Percentiles rank a stretch among this genome's conserved stretches.
phyloP scores from a whole-genome alignment of 2,329 filamentous ascomycete genomes.

The Aspergillus caelatus region DNA sequence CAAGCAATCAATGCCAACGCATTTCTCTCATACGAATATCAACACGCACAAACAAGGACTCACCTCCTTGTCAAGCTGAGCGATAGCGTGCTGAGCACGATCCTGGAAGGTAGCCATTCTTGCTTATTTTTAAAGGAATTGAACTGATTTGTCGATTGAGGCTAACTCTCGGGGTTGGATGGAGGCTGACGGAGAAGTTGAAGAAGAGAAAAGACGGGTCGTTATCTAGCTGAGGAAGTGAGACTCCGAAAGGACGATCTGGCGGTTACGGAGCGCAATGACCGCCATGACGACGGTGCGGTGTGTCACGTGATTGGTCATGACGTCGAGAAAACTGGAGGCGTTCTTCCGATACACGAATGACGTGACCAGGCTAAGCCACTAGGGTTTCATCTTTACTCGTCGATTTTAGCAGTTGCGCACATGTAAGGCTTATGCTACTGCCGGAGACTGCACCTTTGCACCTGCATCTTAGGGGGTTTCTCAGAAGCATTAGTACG shows the following conservation, averaged over 20 bases:
- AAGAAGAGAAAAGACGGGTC: constrained; percentile 8
- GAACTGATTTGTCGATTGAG: constrained; percentile 3
- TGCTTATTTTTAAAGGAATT: neutral
- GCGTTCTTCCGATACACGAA: neutral
- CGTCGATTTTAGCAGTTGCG: neutral
- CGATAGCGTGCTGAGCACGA: constrained; percentile 64
- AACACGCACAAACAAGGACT: constrained; percentile 33
- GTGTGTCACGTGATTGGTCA: constrained; percentile 23
- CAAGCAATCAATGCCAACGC: neutral
- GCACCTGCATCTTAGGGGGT: neutral
- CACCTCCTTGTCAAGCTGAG: constrained; percentile 71
- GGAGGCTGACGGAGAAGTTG: neutral
- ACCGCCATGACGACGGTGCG: constrained; percentile 13
- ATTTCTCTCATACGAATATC: constrained; percentile 1
- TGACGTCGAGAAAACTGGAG: constrained; percentile 19
- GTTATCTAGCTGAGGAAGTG: constrained; percentile 16
- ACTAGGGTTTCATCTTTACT: neutral
- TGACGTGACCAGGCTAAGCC: neutral
- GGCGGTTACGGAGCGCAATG: constrained; percentile 17
- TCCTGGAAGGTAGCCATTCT: constrained; percentile 59
- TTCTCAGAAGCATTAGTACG: neutral
- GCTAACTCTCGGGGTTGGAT: constrained; percentile 2
- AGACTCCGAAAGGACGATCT: constrained; percentile 19
- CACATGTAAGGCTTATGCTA: neutral
- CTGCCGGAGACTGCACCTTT: neutral